phyloP scores from a whole-genome alignment of 2,329 filamentous ascomycete species.

The Ophiostoma sp. region DNA sequence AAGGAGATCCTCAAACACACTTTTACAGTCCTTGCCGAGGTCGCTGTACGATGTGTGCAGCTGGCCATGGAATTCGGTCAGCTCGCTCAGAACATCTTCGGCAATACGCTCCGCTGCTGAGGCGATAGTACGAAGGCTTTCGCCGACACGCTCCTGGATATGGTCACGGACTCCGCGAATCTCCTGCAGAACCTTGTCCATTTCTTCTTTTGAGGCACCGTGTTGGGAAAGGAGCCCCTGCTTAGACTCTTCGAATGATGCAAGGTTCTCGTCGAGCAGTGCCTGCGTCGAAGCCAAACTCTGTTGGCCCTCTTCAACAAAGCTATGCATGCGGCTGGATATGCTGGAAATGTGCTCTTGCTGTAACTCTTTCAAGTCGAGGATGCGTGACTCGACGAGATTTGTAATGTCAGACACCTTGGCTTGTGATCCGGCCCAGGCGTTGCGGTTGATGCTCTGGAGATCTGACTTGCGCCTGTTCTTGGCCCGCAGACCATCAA shows the following conservation, averaged over 20 bases:
- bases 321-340: conserved; percentile 66
- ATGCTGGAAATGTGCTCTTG: conserved; percentile 62
- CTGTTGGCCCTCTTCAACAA: conserved; percentile 68
- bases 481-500: conserved; percentile 78
- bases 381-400: conserved; percentile 69
- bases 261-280: conserved; percentile 64
- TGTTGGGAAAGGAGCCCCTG: conserved; percentile 57
- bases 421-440: conserved; percentile 71
- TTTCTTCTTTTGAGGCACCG: conserved; percentile 67
- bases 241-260: conserved; percentile 52
- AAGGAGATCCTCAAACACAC: conserved; percentile 74
- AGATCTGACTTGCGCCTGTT: conserved; percentile 79
- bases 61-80: conserved; percentile 72
- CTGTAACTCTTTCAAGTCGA: conserved; percentile 67
- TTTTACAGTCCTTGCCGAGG: conserved; percentile 18
- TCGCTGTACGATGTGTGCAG: conserved; percentile 20
- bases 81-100: conserved; percentile 78
- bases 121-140: conserved; percentile 77
- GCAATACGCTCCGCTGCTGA: conserved; percentile 82
- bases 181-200: conserved; percentile 87
- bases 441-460: conserved; percentile 69
- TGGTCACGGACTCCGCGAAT: conserved; percentile 85
- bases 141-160: conserved; percentile 78
- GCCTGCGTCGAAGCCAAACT: conserved; percentile 65
- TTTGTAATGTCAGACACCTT: conserved; percentile 72